These are phyloP conservation scores for Inosperma sp. DNA, from an alignment of 768 basidiomycete genomes.

Conservation along the genomic window DNA sequence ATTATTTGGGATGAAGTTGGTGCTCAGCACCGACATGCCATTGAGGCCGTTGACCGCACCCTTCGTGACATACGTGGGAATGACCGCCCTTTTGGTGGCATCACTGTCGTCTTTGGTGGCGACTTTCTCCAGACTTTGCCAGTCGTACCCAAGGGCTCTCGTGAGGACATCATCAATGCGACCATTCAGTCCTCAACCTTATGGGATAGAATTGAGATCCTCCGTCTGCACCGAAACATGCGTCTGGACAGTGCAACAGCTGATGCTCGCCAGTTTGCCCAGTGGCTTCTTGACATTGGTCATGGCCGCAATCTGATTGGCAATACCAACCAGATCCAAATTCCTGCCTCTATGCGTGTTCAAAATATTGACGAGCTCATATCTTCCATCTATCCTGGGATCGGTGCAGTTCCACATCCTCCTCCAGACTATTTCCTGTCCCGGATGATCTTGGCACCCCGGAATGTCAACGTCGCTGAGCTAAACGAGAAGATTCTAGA, in stretches of 20 bases:
- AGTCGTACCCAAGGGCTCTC: constrained; percentile 34
- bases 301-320: constrained; percentile 23
- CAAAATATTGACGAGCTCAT: constrained; percentile 22
- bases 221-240: constrained; percentile 38
- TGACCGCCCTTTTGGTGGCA: constrained; percentile 34
- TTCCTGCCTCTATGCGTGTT: constrained; percentile 29
- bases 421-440: constrained; percentile 28
- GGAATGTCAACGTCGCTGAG: constrained; percentile 31
- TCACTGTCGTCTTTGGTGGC: constrained; percentile 39
- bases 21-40: constrained; percentile 33
- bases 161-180: constrained; percentile 35
- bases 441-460: constrained; percentile 31
- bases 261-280: constrained; percentile 27
- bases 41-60: constrained; percentile 39
- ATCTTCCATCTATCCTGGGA: constrained; percentile 22
- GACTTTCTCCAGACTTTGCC: constrained; percentile 46
- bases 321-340: constrained; percentile 17
- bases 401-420: constrained; percentile 1
- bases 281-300: constrained; percentile 37
- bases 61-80: constrained; percentile 27
- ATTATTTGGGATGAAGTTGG: constrained; percentile 45
- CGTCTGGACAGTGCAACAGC: constrained; percentile 25
- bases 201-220: constrained; percentile 30
- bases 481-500: constrained; percentile 26
- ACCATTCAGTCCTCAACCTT: constrained; percentile 30